Evolutionary conservation across 2,329 filamentous ascomycete genomes (phyloP).

Genomic region (Stemphylium vesicarium): DNA sequence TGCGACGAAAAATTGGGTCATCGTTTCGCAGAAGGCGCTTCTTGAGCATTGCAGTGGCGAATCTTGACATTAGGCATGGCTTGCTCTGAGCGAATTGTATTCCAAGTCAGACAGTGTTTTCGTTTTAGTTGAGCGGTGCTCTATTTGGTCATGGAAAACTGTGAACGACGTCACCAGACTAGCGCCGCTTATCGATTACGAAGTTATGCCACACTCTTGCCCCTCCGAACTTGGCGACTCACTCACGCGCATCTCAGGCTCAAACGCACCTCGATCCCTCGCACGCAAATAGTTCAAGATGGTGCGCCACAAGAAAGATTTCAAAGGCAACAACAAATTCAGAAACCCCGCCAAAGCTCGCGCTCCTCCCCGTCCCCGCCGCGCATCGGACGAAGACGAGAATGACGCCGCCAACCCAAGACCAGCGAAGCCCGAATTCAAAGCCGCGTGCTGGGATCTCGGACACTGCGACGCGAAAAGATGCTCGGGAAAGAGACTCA

Average conservation of each 20-base stretch:
- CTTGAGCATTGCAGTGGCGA: constrained; percentile 2
- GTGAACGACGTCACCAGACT: constrained; percentile 19
- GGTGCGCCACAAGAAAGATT: constrained; percentile 97
- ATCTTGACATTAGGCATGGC: neutral
- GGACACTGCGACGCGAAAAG: constrained; percentile 97
- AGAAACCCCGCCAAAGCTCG: constrained; percentile 62
- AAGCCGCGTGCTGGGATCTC: constrained; percentile 96
- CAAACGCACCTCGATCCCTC: neutral
- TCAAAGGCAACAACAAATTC: constrained; percentile 74
- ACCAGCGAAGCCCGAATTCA: constrained; percentile 67
- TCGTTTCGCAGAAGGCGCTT: constrained; percentile 2
- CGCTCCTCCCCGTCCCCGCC: constrained; percentile 56
- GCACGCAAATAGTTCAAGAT: constrained; percentile 55
- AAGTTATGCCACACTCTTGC: constrained; percentile 23
- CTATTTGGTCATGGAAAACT: neutral
- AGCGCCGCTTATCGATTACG: constrained; percentile 30
- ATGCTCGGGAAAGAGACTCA: constrained; percentile 93
- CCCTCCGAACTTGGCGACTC: constrained; percentile 21
- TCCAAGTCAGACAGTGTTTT: neutral
- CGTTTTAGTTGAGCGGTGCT: neutral
- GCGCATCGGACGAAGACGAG: constrained; percentile 31
- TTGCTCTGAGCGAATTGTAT: neutral
- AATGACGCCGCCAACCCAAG: constrained; percentile 33
- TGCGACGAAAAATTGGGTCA: constrained; percentile 8
- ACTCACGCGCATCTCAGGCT: constrained; percentile 3